Conservation (phyloP, 768 basidiomycete genomes). For the Mycena pura region DNA sequence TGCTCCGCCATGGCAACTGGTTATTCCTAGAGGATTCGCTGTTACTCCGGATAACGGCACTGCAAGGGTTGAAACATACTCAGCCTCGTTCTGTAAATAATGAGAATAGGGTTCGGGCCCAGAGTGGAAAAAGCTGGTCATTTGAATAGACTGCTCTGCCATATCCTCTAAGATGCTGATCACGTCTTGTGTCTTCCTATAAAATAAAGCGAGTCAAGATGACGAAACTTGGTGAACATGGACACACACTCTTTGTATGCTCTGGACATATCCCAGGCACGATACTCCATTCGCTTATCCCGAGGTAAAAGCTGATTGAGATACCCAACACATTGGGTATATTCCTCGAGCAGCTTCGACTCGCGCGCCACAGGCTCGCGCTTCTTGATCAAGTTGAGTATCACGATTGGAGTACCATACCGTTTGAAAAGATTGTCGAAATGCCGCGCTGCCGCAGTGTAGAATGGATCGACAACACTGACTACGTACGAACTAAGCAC, state of each 20-base stretch:
- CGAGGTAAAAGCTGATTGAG: constrained; percentile 94
- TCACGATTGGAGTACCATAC: constrained; percentile 89
- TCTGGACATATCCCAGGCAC: constrained; percentile 95
- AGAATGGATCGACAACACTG: constrained; percentile 94
- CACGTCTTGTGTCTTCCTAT: constrained; percentile 92
- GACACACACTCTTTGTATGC: constrained; percentile 87
- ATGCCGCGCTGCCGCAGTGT: constrained; percentile 89
- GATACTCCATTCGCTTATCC: constrained; percentile 86
- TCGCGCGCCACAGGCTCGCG: constrained; percentile 82
- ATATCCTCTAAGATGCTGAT: constrained; percentile 94
- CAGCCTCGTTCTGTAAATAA: constrained; percentile 53
- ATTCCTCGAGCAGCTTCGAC: constrained; percentile 88
- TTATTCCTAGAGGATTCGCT: constrained; percentile 26
- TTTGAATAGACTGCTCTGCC: constrained; percentile 90
- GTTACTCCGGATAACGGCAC: neutral
- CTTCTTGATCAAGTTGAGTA: constrained; percentile 94
- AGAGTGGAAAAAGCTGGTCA: constrained; percentile 95
- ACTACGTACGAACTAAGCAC: constrained; percentile 51
- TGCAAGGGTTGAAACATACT: constrained; percentile 38
- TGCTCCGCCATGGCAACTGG: constrained; percentile 59
- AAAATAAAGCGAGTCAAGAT: neutral
- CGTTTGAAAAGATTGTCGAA: constrained; percentile 90
- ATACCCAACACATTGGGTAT: constrained; percentile 89
- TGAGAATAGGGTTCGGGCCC: constrained; percentile 87
- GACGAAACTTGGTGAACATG: neutral